These are phyloP conservation scores for Entamoeba moshkovskii DNA, from an alignment of 208 protist genomes.

Conservation along the genomic window DNA sequence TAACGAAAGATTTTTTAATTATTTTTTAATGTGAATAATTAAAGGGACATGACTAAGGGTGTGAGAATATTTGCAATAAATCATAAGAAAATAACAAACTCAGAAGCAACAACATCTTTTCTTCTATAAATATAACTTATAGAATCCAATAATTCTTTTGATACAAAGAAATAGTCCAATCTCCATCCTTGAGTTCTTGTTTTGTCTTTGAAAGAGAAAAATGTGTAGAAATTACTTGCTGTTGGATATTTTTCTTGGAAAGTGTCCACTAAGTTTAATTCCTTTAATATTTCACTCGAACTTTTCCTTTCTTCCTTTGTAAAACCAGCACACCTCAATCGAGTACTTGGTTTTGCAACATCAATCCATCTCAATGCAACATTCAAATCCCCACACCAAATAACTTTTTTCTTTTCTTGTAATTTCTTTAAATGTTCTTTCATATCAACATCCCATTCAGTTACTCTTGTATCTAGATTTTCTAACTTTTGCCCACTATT, in stretches of 20 bases:
- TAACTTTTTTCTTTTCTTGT: neutral
- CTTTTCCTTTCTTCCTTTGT: constrained; percentile 1
- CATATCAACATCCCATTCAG: neutral
- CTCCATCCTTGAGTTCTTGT: neutral
- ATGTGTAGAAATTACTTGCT: neutral
- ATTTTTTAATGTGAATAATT: neutral
- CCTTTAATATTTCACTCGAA: neutral
- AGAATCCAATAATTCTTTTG: neutral
- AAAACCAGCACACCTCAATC: constrained; percentile 16
- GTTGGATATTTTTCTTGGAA: constrained; percentile 16
- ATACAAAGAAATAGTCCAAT: constrained; percentile 14
- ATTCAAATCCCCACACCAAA: constrained; percentile 23
- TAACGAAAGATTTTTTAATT: neutral
- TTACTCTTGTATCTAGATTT: neutral
- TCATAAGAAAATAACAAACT: neutral
- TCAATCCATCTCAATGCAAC: constrained; percentile 21
- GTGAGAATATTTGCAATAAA: neutral
- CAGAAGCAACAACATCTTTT: neutral
- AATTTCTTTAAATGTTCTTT: neutral
- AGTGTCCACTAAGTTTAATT: neutral
- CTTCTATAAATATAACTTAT: neutral
- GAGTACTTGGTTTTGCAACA: constrained; percentile 8
- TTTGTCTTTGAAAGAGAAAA: neutral
- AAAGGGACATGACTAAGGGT: neutral
- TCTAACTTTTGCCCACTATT: constrained; percentile 6